Conservation (phyloP, 1,139 yeast genomes). For the Yamadazyma triangularis region DNA sequence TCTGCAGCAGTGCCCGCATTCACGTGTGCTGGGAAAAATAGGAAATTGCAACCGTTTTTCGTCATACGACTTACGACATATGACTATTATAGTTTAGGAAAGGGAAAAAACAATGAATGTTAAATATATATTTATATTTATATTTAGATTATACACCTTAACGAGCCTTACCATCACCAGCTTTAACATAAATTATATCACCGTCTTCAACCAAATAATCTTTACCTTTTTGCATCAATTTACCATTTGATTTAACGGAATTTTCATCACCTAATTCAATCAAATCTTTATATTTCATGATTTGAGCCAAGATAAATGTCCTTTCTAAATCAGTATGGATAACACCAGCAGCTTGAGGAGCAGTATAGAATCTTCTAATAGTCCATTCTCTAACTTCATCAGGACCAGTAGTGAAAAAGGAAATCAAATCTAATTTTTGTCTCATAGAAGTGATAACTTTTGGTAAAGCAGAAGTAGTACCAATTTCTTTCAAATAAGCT, state of each 20-base stretch:
- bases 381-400: constrained; percentile 91
- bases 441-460: constrained; percentile 83
- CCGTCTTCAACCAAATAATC: constrained; percentile 83
- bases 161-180: constrained; percentile 89
- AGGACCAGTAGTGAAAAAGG: constrained; percentile 83
- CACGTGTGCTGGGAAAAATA: too few relatives aligned
- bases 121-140: too few relatives aligned
- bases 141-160: constrained; percentile 16
- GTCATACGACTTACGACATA: too few relatives aligned
- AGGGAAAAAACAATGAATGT: too few relatives aligned
- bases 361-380: constrained; percentile 76
- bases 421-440: constrained; percentile 75
- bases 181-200: constrained; percentile 89
- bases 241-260: constrained; percentile 90
- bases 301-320: constrained; percentile 48
- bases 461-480: constrained; percentile 83
- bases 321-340: constrained; percentile 62
- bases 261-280: constrained; percentile 76
- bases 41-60: too few relatives aligned
- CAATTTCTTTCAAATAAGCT: constrained; percentile 82
- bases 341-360: constrained; percentile 88
- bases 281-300: constrained; percentile 48
- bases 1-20: background rate
- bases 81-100: too few relatives aligned
- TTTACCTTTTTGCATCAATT: constrained; percentile 91